phyloP scores from a whole-genome alignment of 768 basidiomycete genomes.

The Russula earlei region DNA sequence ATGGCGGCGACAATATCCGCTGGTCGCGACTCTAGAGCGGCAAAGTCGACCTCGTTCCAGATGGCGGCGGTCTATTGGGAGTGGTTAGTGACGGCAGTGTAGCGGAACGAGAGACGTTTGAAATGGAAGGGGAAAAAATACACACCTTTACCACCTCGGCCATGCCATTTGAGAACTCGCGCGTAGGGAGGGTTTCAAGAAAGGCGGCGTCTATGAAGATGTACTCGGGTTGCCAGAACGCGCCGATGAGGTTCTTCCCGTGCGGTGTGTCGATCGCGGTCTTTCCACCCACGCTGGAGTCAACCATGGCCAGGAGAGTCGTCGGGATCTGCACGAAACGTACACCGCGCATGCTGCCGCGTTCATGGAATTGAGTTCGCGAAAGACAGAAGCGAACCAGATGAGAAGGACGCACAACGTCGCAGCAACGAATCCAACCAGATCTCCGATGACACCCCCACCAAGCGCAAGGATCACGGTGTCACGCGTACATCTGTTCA shows the following conservation, averaged over 20 bases:
- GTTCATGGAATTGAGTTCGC: background rate
- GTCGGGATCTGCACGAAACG: conserved; percentile 95
- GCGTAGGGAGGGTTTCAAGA: conserved; percentile 81
- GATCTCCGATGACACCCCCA: conserved; percentile 94
- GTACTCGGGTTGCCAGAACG: conserved; percentile 97
- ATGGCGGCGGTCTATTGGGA: conserved; percentile 87
- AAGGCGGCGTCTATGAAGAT: conserved; percentile 97
- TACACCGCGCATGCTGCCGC: conserved; percentile 86
- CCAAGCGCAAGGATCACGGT: conserved; percentile 90
- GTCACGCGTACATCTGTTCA: conserved; percentile 84
- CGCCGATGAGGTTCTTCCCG: conserved; percentile 96
- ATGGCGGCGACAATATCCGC: conserved; percentile 83
- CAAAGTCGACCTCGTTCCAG: conserved; percentile 88
- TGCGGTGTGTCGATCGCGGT: conserved; percentile 98
- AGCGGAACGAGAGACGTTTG: background rate
- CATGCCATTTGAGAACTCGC: conserved; percentile 99
- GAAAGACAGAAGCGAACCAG: background rate
- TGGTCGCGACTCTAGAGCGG: conserved; percentile 76
- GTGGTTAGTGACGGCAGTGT: background rate
- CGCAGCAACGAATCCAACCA: conserved; percentile 93
- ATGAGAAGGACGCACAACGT: conserved; percentile 64
- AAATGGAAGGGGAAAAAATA: background rate
- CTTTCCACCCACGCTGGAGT: conserved; percentile 95
- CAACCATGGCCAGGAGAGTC: conserved; percentile 95
- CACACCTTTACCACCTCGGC: conserved; percentile 92